Base-by-base conservation (phyloP, 169 alveolate genomes). In the Cytauxzoon felis region DNA sequence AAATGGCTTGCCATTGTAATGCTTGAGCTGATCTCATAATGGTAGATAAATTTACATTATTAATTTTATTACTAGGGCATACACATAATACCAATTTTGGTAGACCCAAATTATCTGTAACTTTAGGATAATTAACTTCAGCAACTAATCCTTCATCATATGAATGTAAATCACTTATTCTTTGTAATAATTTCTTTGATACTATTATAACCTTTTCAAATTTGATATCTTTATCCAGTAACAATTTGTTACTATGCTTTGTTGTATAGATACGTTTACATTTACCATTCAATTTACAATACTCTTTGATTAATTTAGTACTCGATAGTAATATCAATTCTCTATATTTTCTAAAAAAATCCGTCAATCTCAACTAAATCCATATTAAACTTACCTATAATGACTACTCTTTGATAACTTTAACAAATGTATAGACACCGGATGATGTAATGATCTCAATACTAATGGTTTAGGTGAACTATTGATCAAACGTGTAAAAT, bases 1-100 rank as follows among this genome's bases (percentile, higher is more conserved):
- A 76, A 16, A 76, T 53, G 7, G 76, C 80, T 70, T 76, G 81
- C 86, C 86, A 76, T 38, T 66, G 72, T 38, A 76, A 62, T n/a
- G 78, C 81, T 36, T 65, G 86, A 19, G 86, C 86, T 19, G 81
- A 61, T 32, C 86, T 63, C 52, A 76, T 62, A 13, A 76, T 43
- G 32, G 86, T 53, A 0, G 79, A 72, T 49, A 61, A 42, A 16
- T 59, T 27, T 45, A 26, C 49, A 34, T 42, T 49, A 36, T 27
- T 47, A n/a, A 53, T 32, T 11, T 64, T 67, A 7, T 38, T 30
- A 38, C 78, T 48, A 16, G 84, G 79, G 9, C 69, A 67, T n/a
- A 73, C 79, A 18, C 78, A 64, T 0, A 73, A 65, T 1, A 73
- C 84, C n/a, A 73, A 64, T 26, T 47, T 34, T 24, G 84, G 69